A percentile compares a stretch with the other conserved stretches of the same genome.
These are phyloP conservation scores for Papiliotrema fonsecae DNA, from an alignment of 1,284 basidiomycete genomes.

Conservation along the genomic window DNA sequence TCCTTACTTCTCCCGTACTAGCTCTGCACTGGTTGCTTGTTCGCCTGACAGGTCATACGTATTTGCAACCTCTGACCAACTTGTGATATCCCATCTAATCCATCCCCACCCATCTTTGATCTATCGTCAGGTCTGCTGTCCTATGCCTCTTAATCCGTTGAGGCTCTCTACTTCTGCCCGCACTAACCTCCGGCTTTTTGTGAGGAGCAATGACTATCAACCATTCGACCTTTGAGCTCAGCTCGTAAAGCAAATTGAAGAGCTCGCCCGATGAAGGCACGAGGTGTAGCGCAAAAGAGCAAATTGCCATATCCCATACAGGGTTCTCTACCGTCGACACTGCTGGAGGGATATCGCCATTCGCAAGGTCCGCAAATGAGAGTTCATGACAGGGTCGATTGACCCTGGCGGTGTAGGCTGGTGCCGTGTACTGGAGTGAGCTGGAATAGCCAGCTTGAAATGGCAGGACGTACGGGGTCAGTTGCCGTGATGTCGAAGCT, in stretches of 20 bases:
- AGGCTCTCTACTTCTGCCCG: no score
- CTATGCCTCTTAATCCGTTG: no score
- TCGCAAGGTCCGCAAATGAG: conserved; percentile 56
- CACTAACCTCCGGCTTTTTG: conserved; percentile 63
- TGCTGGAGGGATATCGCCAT: conserved; percentile 51
- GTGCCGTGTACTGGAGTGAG: conserved; percentile 51
- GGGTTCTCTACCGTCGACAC: neutral
- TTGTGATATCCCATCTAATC: conserved; percentile 61
- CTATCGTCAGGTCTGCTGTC: conserved; percentile 38
- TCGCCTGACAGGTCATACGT: conserved; percentile 9
- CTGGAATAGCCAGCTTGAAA: no score
- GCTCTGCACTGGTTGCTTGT: conserved; percentile 48
- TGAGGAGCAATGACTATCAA: conserved; percentile 65
- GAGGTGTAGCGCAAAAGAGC: conserved; percentile 68
- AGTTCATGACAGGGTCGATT: conserved; percentile 52
- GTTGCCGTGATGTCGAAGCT: conserved; percentile 37
- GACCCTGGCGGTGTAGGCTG: conserved; percentile 55
- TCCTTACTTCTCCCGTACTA: conserved; percentile 56
- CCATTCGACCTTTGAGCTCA: conserved; percentile 60
- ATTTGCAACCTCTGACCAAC: conserved; percentile 49
- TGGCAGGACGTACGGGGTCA: conserved; percentile 47
- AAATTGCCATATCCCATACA: conserved; percentile 59
- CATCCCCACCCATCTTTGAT: conserved; percentile 71
- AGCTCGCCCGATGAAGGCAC: conserved; percentile 59
- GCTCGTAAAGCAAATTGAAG: conserved; percentile 60